Percentiles rank a stretch among this genome's conserved stretches.
phyloP scores from a whole-genome alignment of 192 early-diverging fungal genomes.

The Backusella circina region DNA sequence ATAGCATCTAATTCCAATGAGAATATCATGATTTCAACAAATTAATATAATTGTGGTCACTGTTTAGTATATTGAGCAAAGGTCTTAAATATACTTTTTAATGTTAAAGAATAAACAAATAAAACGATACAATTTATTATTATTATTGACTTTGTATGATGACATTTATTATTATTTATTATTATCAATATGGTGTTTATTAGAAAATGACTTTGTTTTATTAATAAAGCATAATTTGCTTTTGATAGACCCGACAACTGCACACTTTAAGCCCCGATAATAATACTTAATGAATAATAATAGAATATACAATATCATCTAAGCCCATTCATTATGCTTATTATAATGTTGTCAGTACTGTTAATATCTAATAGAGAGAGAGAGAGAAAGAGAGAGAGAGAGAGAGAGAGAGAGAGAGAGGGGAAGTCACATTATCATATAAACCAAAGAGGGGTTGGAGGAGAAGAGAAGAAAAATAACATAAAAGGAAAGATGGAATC shows the following conservation, averaged over 20 bases:
- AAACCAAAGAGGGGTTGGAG: not conserved
- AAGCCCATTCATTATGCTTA: not conserved
- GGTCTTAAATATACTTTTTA: too few relatives aligned
- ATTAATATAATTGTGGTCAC: too few relatives aligned
- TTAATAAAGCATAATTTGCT: not conserved
- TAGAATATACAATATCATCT: not conserved
- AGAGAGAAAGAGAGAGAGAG: not conserved
- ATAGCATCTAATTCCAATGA: too few relatives aligned
- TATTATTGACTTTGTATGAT: too few relatives aligned
- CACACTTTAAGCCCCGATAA: not conserved
- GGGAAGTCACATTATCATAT: not conserved
- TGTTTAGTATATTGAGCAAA: too few relatives aligned
- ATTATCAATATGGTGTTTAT: too few relatives aligned
- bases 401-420: not conserved
- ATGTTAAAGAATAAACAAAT: too few relatives aligned
- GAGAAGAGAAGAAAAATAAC: not conserved
- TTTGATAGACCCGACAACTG: not conserved
- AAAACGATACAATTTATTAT: too few relatives aligned
- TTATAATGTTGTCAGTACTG: not conserved
- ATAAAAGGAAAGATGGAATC: slow-evolving; percentile 3
- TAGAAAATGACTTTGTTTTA: too few relatives aligned
- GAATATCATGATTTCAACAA: too few relatives aligned
- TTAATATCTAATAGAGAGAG: not conserved
- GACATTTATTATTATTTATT: too few relatives aligned
- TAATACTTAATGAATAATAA: not conserved